Evolutionary conservation across 1,139 yeast species (phyloP), one percentile per base, ranked within the genome.

Genomic region (Pichia cactophila): DNA sequence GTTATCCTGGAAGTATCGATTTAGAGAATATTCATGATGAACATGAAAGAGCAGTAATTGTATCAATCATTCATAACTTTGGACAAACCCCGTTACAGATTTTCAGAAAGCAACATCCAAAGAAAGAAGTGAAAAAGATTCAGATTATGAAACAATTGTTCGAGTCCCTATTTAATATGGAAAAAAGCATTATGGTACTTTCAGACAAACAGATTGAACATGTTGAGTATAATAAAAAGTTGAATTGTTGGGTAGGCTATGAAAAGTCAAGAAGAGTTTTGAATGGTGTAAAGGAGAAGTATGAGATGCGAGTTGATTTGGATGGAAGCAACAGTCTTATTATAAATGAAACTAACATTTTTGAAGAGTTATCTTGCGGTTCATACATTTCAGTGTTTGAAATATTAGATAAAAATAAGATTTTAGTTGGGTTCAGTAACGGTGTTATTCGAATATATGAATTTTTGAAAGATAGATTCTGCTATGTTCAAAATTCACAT

Each of bases 31-130:
- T 87, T 43, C 73, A 76, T 51, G 90, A 87, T 61, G 87, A 81
- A 38, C 71, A 77, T 53, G 95, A 87, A 62, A 75, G 83, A 54
- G 72, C 81, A 38, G 92, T 95, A 0, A 75, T 83, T 2, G 83
- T 87, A 33, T 90, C 95, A 1, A 84, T 85, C 61, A 87, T 87
- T 44, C 90, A 87, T 61, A 87, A 87, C 63, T 87, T 87, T 70
- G 96, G 96, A 0, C 96, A 87, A 62, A 87, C 95, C 0, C 96
- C 96, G 1, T 62, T 75, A 44, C 86, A 83, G 57, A 68, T 87
- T 12, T 86, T 87, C 58, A 69, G 66, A 10, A 74, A 72, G 50
- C 81, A 88, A 0, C 96, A 87, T 63, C 81, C 84, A 0, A 72
- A 74, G 45, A 44, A 26, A 9, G 23, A n/a, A 1, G 26, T 20